Evolutionary conservation across 179 eudicot genomes (phyloP), one percentile per base, ranked within the genome.

Genomic region (Spinacia oleracea): DNA sequence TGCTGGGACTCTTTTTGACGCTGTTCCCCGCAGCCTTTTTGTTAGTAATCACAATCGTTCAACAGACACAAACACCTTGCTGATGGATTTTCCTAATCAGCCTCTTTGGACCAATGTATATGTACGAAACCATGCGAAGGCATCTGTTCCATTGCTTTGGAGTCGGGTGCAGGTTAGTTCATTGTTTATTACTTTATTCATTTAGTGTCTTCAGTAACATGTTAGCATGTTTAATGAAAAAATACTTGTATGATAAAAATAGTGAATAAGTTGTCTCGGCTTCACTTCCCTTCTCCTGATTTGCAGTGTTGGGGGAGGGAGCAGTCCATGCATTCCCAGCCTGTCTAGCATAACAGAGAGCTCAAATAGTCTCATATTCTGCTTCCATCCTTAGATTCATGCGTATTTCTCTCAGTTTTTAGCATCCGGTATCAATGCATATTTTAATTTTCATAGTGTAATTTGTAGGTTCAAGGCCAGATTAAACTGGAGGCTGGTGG

Each of bases 1-100:
- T 64, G 99, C 99, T 70, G 99, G 99, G 74, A 96, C 99, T 74
- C 87, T 96, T 63, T 96, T 86, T 83, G 99, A 96, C 83, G 93
- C 96, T 40, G 91, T 94, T 85, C 97, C 97, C 42, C 91, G 92
- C 73, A 88, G 92, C 82, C 97, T 93, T 50, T 77, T 88, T 23
- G 84, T 94, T 69, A 85, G 86, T 86, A 94, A 94, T 79, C 89
- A 92, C 82, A 94, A 96, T 84, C 82, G 85, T 77, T 87, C 99
- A 23, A 93, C 99, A 7, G 84, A 89, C 68, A 85, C 99, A 58
- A 91, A 90, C 81, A 96, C 99, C 43, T 84, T 94, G 79, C 86
- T 96, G 48, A 86, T 91, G 82, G 98, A 89, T 62, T 94, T 96
- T 72, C 99, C 98, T 58, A 88, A 91, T 83, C 98, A 90, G 85